Evolutionary conservation across 2,329 filamentous ascomycete species (phyloP).

Genomic region (Trichothecium roseum): DNA sequence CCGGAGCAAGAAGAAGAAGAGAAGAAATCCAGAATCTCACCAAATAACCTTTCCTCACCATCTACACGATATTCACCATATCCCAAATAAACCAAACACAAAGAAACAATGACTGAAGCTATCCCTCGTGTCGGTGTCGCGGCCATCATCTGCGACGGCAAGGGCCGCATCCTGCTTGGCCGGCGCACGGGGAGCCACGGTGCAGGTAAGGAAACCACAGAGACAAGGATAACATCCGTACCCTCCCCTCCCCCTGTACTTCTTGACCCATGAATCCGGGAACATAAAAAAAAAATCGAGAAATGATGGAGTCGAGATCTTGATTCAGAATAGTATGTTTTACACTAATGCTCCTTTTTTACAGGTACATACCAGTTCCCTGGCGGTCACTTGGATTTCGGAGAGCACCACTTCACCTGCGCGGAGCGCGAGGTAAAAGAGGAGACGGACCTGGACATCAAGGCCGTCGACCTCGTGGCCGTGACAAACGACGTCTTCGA

Average conservation of each 20-base stretch:
- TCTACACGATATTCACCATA: no score
- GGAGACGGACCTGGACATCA: constrained; percentile 55
- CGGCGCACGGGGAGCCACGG: constrained; percentile 38
- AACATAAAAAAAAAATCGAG: no score
- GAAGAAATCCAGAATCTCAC: no score
- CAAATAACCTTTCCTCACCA: no score
- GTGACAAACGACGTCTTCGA: constrained; percentile 59
- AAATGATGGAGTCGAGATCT: no score
- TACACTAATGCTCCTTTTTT: background rate
- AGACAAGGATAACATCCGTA: background rate
- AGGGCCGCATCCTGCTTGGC: constrained; percentile 36
- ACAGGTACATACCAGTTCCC: constrained; percentile 59
- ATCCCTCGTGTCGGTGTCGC: constrained; percentile 37
- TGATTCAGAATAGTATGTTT: no score
- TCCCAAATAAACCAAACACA: no score
- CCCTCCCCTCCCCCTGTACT: background rate
- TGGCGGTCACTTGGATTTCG: constrained; percentile 65
- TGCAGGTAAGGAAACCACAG: constrained; percentile 22
- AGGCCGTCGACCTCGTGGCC: constrained; percentile 37
- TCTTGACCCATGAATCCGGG: background rate
- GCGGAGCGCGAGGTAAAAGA: constrained; percentile 58
- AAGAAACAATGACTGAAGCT: constrained; percentile 8
- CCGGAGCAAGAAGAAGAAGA: no score
- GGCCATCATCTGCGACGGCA: constrained; percentile 29
- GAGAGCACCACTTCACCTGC: constrained; percentile 51